Percentiles rank a stretch among this genome's conserved stretches.
phyloP scores from a whole-genome alignment of 1,284 basidiomycete genomes.

The Meira nashicola region DNA sequence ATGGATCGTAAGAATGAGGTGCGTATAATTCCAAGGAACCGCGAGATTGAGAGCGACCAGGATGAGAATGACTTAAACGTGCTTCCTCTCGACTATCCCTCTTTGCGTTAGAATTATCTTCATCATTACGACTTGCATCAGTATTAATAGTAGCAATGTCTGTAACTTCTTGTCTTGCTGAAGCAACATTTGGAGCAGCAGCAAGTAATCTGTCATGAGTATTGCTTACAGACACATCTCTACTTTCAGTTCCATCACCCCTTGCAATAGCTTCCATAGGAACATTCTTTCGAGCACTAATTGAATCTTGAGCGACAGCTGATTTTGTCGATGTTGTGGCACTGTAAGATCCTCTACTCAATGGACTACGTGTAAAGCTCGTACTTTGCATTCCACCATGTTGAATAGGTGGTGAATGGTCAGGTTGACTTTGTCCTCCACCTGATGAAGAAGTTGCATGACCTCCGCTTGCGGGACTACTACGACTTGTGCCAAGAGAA shows the following conservation, averaged over 20 bases:
- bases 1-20: conserved; percentile 9
- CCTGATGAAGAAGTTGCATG: background rate
- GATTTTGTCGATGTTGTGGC: background rate
- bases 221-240: background rate
- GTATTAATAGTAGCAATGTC: background rate
- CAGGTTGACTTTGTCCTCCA: background rate
- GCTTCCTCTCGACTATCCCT: background rate
- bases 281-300: background rate
- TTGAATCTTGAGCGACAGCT: background rate
- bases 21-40: background rate
- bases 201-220: background rate
- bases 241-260: background rate
- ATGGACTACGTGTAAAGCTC: conserved; percentile 12
- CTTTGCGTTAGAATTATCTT: background rate
- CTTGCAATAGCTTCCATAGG: background rate
- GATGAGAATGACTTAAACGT: too few relatives aligned
- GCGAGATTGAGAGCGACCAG: background rate
- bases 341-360: conserved; percentile 6
- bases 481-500: background rate
- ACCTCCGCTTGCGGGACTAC: conserved; percentile 1
- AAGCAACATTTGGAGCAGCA: too few relatives aligned
- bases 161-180: background rate
- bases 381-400: background rate
- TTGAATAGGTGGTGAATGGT: too few relatives aligned
- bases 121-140: background rate